phyloP scores from a whole-genome alignment of 345 rosid species.

The Populus nigra region DNA sequence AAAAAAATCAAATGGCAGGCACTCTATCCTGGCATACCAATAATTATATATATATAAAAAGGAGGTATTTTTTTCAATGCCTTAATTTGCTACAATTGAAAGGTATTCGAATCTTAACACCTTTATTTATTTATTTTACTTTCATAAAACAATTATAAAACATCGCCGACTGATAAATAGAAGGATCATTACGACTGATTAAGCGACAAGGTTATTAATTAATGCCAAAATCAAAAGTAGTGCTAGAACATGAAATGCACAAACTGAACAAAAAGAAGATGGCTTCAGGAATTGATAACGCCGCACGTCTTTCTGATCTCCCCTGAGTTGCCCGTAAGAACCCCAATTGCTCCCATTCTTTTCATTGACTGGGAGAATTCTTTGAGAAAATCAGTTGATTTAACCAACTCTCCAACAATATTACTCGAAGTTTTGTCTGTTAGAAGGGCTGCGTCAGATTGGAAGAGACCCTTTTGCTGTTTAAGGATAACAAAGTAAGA shows the following conservation, averaged over 20 bases:
- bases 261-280: neutral
- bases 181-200: no score
- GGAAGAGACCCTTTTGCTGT: constrained; percentile 47
- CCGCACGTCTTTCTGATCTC: neutral
- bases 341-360: neutral
- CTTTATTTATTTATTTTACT: no score
- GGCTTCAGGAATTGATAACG: neutral
- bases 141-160: no score
- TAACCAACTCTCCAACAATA: neutral
- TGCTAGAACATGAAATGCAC: neutral
- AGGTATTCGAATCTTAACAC: no score
- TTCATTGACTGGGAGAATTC: neutral
- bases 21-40: no score
- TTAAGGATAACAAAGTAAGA: constrained; percentile 37
- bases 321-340: neutral
- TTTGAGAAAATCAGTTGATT: neutral
- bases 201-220: neutral
- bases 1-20: no score
- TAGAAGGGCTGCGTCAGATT: constrained; percentile 40
- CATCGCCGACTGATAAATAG: neutral
- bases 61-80: no score
- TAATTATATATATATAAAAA: no score
- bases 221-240: neutral
- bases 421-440: neutral
- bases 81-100: no score